Evolutionary conservation across 2,329 filamentous ascomycete genomes (phyloP).

Genomic region (Penicillium sp.): DNA sequence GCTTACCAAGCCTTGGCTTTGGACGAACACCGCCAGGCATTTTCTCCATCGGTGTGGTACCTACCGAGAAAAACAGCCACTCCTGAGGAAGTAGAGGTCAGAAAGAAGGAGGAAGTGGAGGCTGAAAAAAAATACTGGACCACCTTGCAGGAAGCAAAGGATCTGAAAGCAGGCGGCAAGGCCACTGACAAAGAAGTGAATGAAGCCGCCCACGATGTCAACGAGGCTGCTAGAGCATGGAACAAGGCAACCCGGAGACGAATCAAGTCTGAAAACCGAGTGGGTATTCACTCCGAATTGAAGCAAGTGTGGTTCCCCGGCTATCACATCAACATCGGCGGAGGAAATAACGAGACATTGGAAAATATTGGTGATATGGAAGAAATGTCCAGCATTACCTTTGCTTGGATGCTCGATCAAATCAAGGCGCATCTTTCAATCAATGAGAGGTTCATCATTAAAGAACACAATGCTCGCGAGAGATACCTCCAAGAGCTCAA

Average conservation of each 20-base stretch:
- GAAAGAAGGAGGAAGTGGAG: neutral
- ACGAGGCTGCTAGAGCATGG: slow-evolving; percentile 11
- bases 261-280: slow-evolving; percentile 14
- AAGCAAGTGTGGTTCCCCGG: slow-evolving; percentile 59
- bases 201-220: slow-evolving; percentile 10
- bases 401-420: slow-evolving; percentile 26
- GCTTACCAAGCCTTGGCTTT: slow-evolving; percentile 43
- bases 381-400: slow-evolving; percentile 25
- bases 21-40: slow-evolving; percentile 45
- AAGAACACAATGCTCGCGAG: slow-evolving; percentile 12
- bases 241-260: slow-evolving; percentile 13
- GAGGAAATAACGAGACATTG: slow-evolving; percentile 40
- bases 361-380: slow-evolving; percentile 23
- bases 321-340: slow-evolving; percentile 54
- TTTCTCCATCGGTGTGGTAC: slow-evolving; percentile 55
- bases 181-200: slow-evolving; percentile 18
- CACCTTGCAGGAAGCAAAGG: slow-evolving; percentile 8
- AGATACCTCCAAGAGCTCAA: slow-evolving; percentile 7
- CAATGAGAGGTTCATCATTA: slow-evolving; percentile 11
- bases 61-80: slow-evolving; percentile 26
- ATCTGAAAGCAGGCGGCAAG: slow-evolving; percentile 11
- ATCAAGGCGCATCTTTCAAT: slow-evolving; percentile 19
- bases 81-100: slow-evolving; percentile 7
- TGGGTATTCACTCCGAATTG: slow-evolving; percentile 30
- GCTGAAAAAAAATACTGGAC: slow-evolving; percentile 10